These are phyloP conservation scores for Suillus ampliporus DNA, from an alignment of 768 basidiomycete genomes.

Conservation along the genomic window DNA sequence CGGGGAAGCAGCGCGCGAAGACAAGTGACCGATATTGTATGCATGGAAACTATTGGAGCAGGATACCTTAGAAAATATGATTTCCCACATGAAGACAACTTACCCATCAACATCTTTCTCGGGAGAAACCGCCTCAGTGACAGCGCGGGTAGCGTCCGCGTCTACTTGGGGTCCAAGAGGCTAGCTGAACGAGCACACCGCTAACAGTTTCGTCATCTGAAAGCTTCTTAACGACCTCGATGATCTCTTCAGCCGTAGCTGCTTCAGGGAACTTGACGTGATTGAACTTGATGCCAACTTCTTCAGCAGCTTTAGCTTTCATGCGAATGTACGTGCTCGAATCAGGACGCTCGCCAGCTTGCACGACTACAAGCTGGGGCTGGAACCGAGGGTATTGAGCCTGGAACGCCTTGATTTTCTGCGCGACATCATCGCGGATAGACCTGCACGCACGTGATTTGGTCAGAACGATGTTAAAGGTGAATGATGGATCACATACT, in stretches of 20 bases:
- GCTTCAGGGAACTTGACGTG: constrained; percentile 78
- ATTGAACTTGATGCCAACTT: constrained; percentile 88
- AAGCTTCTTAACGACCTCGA: constrained; percentile 77
- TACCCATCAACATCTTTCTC: constrained; percentile 98
- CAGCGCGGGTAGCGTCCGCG: constrained; percentile 81
- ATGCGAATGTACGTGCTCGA: constrained; percentile 94
- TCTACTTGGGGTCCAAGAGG: constrained; percentile 87
- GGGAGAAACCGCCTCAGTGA: constrained; percentile 94
- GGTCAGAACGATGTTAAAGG: constrained; percentile 13
- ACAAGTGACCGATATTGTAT: constrained; percentile 95
- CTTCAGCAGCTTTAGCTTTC: constrained; percentile 95
- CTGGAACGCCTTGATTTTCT: constrained; percentile 67
- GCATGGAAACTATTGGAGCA: constrained; percentile 81
- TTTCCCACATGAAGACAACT: constrained; percentile 30
- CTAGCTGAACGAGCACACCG: constrained; percentile 94
- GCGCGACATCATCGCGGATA: constrained; percentile 77
- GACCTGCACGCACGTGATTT: constrained; percentile 55
- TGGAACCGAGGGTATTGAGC: constrained; percentile 84
- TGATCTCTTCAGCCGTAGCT: constrained; percentile 74
- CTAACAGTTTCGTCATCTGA: constrained; percentile 83
- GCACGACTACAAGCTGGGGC: constrained; percentile 90
- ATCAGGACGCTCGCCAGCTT: constrained; percentile 91
- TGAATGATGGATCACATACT: constrained; percentile 52
- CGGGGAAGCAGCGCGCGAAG: constrained; percentile 87
- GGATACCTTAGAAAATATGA: constrained; percentile 3